Conservation (phyloP, 805 yeast species). For the Clavispora asparagi region DNA sequence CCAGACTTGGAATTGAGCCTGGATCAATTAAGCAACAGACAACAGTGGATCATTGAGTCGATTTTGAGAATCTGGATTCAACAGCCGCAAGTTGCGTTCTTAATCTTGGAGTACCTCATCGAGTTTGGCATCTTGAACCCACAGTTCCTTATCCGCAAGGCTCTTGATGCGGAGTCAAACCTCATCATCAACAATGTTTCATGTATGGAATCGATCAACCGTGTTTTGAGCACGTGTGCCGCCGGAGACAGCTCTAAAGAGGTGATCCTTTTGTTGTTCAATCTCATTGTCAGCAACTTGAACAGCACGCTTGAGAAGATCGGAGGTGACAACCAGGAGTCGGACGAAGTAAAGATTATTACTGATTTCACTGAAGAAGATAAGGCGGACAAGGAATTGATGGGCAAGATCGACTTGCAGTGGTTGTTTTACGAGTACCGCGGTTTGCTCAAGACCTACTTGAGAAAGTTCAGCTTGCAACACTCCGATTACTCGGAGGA, state of each 20-base stretch:
- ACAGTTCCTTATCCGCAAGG: conserved; percentile 21
- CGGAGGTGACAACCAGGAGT: conserved; percentile 8
- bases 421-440: conserved; percentile 41
- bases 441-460: conserved; percentile 36
- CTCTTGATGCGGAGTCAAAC: conserved; percentile 23
- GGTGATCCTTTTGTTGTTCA: conserved; percentile 18
- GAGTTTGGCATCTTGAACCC: conserved; percentile 33
- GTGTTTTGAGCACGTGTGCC: conserved; percentile 24
- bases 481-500: conserved; percentile 11
- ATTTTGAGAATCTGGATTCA: conserved; percentile 40
- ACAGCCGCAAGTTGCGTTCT: conserved; percentile 41
- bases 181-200: conserved; percentile 37
- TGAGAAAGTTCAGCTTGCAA: conserved; percentile 22
- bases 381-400: conserved; percentile 17
- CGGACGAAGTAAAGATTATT: conserved; percentile 19
- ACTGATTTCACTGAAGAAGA: conserved; percentile 25
- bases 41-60: conserved; percentile 33
- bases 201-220: conserved; percentile 38
- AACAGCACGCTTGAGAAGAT: conserved; percentile 19
- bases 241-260: conserved; percentile 15
- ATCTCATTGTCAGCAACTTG: conserved; percentile 25
- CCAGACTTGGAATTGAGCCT: conserved; percentile 20
- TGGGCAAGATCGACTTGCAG: conserved; percentile 27
- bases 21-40: conserved; percentile 24
- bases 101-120: conserved; percentile 38